Percentiles rank a stretch among this genome's conserved stretches.
phyloP scores from a whole-genome alignment of 805 yeast species.

The Cyberlindnera xylosilytica region DNA sequence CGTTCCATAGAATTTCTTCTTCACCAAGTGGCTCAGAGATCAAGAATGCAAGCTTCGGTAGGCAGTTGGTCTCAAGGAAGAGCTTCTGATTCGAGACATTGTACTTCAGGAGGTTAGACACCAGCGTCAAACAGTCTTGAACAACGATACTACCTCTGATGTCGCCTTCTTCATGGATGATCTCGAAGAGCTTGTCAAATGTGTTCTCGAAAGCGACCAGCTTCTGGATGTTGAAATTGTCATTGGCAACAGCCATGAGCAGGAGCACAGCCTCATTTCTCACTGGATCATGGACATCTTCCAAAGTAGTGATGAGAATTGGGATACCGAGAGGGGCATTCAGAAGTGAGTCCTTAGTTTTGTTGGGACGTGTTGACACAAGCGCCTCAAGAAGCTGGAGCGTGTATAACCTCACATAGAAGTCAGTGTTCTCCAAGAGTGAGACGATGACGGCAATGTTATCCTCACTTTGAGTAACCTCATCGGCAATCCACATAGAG shows the following conservation, averaged over 20 bases:
- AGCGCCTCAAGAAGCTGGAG: conserved; percentile 83
- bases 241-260: conserved; percentile 77
- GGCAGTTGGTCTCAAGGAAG: conserved; percentile 81
- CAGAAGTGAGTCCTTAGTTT: conserved; percentile 71
- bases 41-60: conserved; percentile 59
- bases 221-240: conserved; percentile 84
- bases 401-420: conserved; percentile 76
- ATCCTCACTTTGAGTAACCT: conserved; percentile 59
- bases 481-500: conserved; percentile 94
- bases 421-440: conserved; percentile 51
- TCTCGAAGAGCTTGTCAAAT: conserved; percentile 75
- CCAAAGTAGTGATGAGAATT: conserved; percentile 58
- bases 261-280: conserved; percentile 84
- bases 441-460: conserved; percentile 36
- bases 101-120: conserved; percentile 69
- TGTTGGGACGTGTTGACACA: conserved; percentile 67
- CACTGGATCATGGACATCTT: conserved; percentile 75
- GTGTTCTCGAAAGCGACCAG: conserved; percentile 93
- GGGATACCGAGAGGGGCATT: conserved; percentile 79
- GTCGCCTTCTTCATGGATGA: conserved; percentile 86
- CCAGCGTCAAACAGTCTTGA: conserved; percentile 79
- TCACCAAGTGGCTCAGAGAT: conserved; percentile 57
- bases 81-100: conserved; percentile 88
- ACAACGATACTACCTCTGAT: conserved; percentile 85
- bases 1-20: conserved; percentile 63